These are phyloP conservation scores for Xanthoceras sorbifolium DNA, from an alignment of 345 rosid genomes.

Conservation along the genomic window DNA sequence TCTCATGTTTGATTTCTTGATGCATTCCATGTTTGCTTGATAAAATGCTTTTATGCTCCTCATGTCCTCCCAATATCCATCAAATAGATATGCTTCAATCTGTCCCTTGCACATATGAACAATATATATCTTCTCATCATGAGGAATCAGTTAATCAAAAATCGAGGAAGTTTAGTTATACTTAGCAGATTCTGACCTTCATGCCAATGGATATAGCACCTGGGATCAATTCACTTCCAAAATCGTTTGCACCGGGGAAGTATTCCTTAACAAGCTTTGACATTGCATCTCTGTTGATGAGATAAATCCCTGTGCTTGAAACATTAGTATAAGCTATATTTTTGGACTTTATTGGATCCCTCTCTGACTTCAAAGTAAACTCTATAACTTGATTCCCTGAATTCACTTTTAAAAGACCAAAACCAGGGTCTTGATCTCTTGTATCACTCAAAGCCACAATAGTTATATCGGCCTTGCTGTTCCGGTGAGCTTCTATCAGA, in stretches of 20 bases:
- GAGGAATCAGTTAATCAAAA: not conserved
- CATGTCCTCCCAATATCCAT: constrained; percentile 85
- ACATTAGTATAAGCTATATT: constrained; percentile 13
- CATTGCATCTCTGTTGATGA: constrained; percentile 58
- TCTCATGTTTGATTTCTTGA: constrained; percentile 40
- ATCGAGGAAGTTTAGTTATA: not conserved
- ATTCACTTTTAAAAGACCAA: constrained; percentile 56
- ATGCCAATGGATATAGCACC: constrained; percentile 69
- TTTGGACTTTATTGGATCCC: constrained; percentile 20
- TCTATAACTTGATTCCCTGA: constrained; percentile 44
- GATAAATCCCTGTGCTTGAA: constrained; percentile 72
- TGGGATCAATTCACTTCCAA: constrained; percentile 60
- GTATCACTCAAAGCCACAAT: constrained; percentile 47
- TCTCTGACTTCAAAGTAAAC: constrained; percentile 36
- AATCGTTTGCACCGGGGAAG: constrained; percentile 57
- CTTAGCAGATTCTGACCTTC: constrained; percentile 48
- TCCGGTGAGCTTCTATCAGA: constrained; percentile 58
- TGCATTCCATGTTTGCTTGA: constrained; percentile 73
- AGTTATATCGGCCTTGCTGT: constrained; percentile 58
- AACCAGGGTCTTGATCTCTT: constrained; percentile 48
- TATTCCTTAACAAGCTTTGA: constrained; percentile 52
- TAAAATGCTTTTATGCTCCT: constrained; percentile 68
- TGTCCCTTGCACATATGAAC: constrained; percentile 27
- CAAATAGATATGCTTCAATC: constrained; percentile 66
- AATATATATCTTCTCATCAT: not conserved